Percentiles rank a stretch among this genome's conserved stretches.
These are phyloP conservation scores for Leccinum boreale DNA, from an alignment of 768 basidiomycete species.

Conservation along the genomic window DNA sequence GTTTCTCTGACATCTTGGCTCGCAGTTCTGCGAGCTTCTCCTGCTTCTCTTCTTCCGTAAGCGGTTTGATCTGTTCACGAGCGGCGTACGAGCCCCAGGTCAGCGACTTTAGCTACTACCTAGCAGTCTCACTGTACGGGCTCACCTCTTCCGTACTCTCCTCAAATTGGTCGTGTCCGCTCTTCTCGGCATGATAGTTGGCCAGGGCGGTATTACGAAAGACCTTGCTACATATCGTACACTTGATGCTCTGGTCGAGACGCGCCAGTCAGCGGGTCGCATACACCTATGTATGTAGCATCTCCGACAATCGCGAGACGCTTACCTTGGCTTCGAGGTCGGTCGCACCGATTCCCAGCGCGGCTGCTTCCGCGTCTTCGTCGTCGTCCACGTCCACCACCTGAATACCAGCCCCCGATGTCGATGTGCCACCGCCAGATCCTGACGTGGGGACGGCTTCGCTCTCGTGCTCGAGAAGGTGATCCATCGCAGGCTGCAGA, in stretches of 20 bases:
- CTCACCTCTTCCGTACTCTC: conserved; percentile 92
- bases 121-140: neutral
- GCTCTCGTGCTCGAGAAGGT: conserved; percentile 76
- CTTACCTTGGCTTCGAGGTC: conserved; percentile 66
- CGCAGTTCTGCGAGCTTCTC: conserved; percentile 76
- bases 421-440: neutral
- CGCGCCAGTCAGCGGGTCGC: neutral
- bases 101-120: neutral
- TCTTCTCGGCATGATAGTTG: conserved; percentile 92
- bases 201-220: conserved; percentile 86
- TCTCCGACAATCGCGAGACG: neutral
- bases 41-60: conserved; percentile 93
- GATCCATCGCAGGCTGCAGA: conserved; percentile 89
- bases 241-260: conserved; percentile 68
- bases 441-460: conserved; percentile 44
- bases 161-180: conserved; percentile 93
- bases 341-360: conserved; percentile 39
- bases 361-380: conserved; percentile 65
- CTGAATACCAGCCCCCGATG: conserved; percentile 3
- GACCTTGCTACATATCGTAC: conserved; percentile 78
- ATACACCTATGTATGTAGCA: neutral
- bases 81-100: neutral
- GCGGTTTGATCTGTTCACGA: conserved; percentile 72
- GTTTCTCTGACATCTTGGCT: conserved; percentile 77
- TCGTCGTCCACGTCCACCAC: conserved; percentile 58